Percentiles rank a stretch among this genome's conserved stretches.
Evolutionary conservation across 495 filamentous ascomycete genomes (phyloP).

Genomic region (Trichoderma virens): DNA sequence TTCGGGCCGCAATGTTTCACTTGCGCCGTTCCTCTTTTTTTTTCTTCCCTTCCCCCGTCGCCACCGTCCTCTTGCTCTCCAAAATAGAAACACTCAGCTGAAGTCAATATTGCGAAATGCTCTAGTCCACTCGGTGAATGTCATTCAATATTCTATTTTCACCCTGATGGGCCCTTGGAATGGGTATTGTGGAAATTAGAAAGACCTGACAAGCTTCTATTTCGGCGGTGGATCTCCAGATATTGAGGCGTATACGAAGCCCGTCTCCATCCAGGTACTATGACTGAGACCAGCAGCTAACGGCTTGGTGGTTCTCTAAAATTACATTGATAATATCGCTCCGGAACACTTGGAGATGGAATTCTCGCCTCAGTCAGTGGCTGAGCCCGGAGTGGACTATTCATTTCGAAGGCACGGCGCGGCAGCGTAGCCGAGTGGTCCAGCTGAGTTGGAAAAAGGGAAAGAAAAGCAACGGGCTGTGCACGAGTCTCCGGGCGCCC

Average conservation of each 20-base stretch:
- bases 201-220: not conserved
- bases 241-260: not conserved
- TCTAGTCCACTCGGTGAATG: not conserved
- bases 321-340: conserved; percentile 4
- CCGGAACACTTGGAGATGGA: not conserved
- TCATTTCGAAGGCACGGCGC: not conserved
- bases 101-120: not conserved
- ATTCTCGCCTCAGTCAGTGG: not conserved
- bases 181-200: not conserved
- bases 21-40: not conserved
- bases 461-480: not conserved
- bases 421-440: conserved; percentile 6
- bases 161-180: not conserved
- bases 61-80: not conserved
- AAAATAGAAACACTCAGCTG: not conserved
- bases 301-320: not conserved
- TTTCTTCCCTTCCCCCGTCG: too few species aligned
- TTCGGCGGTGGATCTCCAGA: not conserved
- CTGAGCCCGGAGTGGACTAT: not conserved
- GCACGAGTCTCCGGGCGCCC: not conserved
- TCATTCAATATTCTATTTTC: conserved; percentile 2
- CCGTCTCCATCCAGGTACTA: not conserved
- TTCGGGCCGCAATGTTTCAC: not conserved
- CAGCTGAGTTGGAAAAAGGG: not conserved
- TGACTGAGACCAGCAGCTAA: not conserved